These are phyloP conservation scores for Retiboletus flavoniger DNA, from an alignment of 1,284 basidiomycete genomes.

Conservation along the genomic window DNA sequence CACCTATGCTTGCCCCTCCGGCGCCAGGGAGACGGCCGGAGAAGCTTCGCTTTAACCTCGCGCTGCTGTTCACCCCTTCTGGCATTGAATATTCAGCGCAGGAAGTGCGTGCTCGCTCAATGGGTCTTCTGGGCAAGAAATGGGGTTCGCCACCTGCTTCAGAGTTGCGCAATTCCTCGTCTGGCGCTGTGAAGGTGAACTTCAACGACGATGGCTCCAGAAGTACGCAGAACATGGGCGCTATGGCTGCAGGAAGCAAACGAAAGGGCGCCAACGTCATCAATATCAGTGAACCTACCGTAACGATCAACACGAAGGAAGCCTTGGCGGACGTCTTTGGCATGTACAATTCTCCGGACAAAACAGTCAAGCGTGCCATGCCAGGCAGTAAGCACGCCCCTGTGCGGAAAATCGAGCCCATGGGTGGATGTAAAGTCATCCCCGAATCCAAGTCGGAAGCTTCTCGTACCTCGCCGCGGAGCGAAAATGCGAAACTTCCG, in stretches of 20 bases:
- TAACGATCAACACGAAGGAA: conserved; percentile 86
- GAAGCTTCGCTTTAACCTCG: conserved; percentile 63
- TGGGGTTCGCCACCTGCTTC: conserved; percentile 67
- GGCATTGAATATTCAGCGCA: conserved; percentile 69
- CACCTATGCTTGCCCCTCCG: conserved; percentile 64
- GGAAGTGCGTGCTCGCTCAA: conserved; percentile 72
- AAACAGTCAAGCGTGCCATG: conserved; percentile 55
- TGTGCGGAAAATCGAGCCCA: conserved; percentile 56
- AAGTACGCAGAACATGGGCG: conserved; percentile 41
- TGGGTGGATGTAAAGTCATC: conserved; percentile 31
- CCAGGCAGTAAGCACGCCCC: conserved; percentile 71
- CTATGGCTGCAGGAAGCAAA: conserved; percentile 32
- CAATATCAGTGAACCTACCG: conserved; percentile 51
- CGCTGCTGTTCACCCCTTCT: conserved; percentile 65
- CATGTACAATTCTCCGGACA: conserved; percentile 88
- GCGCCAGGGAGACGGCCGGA: conserved; percentile 68
- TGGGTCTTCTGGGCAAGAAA: conserved; percentile 77
- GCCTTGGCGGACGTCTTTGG: conserved; percentile 91
- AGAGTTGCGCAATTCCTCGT: conserved; percentile 36
- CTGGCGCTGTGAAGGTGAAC: conserved; percentile 41
- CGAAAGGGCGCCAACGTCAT: conserved; percentile 39
- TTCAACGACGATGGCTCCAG: conserved; percentile 55
- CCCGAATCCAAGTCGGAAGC: conserved; percentile 21
- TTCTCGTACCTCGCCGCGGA: conserved; percentile 39
- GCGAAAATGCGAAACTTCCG: conserved; percentile 41